Evolutionary conservation across 169 alveolate genomes (phyloP).

Genomic region (Plasmodium chabaudi): DNA sequence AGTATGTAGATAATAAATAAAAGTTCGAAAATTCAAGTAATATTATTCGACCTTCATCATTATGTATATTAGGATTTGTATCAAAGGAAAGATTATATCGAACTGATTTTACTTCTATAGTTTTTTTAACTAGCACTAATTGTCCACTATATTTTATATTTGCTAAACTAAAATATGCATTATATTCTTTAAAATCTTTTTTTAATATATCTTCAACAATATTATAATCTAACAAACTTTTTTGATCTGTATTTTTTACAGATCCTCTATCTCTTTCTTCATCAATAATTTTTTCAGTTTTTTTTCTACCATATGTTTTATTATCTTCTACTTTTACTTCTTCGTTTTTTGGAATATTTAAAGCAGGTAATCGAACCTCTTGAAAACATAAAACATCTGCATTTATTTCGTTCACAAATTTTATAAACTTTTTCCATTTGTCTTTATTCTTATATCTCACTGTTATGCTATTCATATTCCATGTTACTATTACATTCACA

Average conservation of each 20-base stretch:
- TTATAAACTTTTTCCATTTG: conserved; percentile 57
- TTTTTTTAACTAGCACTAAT: conserved; percentile 34
- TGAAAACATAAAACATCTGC: conserved; percentile 68
- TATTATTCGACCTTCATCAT: conserved; percentile 59
- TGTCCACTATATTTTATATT: conserved; percentile 76
- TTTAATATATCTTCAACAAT: conserved; percentile 25
- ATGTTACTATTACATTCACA: conserved; percentile 18
- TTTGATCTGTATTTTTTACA: conserved; percentile 56
- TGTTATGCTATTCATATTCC: conserved; percentile 74
- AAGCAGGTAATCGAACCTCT: conserved; percentile 68
- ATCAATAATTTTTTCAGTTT: not conserved
- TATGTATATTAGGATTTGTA: conserved; percentile 34
- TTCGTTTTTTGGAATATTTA: not conserved
- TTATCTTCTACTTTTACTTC: not conserved
- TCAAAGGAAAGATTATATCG: conserved; percentile 44
- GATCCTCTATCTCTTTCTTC: conserved; percentile 39
- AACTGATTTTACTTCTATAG: conserved; percentile 34
- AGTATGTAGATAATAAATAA: conserved; percentile 47
- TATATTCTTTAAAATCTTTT: conserved; percentile 54
- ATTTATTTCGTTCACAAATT: conserved; percentile 27
- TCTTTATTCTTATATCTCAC: conserved; percentile 54
- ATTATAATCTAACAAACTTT: conserved; percentile 50
- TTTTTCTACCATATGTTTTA: not conserved
- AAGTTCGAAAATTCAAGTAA: conserved; percentile 28
- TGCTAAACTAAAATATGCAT: conserved; percentile 72